Evolutionary conservation across 169 alveolate species (phyloP).

Genomic region (Eimeria necatrix): DNA sequence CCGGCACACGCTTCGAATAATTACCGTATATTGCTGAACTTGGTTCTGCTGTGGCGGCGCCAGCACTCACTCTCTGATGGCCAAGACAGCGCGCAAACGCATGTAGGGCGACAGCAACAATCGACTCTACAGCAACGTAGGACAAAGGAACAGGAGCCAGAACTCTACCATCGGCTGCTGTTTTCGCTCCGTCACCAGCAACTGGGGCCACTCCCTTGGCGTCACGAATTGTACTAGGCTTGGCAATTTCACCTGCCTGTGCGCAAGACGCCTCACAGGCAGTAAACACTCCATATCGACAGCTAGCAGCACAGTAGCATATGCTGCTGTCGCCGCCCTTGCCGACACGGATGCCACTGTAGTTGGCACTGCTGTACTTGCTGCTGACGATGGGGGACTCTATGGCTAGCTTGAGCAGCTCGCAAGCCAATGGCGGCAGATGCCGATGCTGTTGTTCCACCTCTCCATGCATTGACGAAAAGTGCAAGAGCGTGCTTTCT

Average conservation of each 20-base stretch:
- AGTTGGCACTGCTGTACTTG: not conserved
- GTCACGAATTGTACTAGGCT: not conserved
- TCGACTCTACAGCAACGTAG: not conserved
- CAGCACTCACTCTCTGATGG: not conserved
- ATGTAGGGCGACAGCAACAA: conserved; percentile 4
- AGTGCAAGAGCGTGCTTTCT: not conserved
- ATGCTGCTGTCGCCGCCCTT: not conserved
- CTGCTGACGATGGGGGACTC: conserved; percentile 6
- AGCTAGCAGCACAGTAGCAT: not conserved
- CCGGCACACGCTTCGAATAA: too few species aligned
- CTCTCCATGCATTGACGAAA: not conserved
- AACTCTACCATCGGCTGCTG: not conserved
- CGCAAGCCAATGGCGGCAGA: conserved; percentile 28
- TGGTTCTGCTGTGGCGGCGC: not conserved
- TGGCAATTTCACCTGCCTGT: not conserved
- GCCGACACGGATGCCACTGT: not conserved
- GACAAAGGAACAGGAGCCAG: conserved; percentile 37
- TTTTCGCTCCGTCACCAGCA: not conserved
- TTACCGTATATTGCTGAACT: too few species aligned
- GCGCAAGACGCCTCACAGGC: not conserved
- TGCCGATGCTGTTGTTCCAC: conserved; percentile 3
- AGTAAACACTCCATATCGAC: not conserved
- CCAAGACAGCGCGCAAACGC: conserved; percentile 16
- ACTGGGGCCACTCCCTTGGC: not conserved
- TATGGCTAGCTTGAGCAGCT: conserved; percentile 52